phyloP scores from a whole-genome alignment of 345 rosid species.

The Physaria fendleri region DNA sequence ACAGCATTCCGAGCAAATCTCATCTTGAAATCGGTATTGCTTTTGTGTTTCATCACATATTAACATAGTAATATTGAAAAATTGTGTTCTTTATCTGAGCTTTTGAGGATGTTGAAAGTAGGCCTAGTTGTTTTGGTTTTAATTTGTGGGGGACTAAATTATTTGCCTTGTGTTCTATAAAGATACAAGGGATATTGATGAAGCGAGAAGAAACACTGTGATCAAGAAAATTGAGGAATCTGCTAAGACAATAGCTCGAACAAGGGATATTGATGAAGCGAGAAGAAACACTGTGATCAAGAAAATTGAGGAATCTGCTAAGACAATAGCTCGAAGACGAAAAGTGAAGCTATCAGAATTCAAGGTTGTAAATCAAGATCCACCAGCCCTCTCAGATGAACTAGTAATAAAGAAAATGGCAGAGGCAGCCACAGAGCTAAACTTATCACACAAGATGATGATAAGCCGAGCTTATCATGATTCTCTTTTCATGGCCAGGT shows the following conservation, averaged over 20 bases:
- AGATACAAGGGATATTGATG: conserved; percentile 89
- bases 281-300: conserved; percentile 72
- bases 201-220: conserved; percentile 63
- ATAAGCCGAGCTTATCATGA: conserved; percentile 97
- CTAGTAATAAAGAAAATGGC: conserved; percentile 57
- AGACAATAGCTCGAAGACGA: conserved; percentile 60
- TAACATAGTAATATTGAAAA: conserved; percentile 1
- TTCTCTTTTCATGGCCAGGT: conserved; percentile 97
- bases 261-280: conserved; percentile 79
- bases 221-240: conserved; percentile 72
- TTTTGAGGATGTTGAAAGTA: not conserved
- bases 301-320: conserved; percentile 68
- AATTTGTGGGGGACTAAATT: not conserved
- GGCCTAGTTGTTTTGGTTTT: not conserved
- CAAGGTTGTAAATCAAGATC: conserved; percentile 88
- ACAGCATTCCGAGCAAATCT: conserved; percentile 95
- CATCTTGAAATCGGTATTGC: conserved; percentile 80
- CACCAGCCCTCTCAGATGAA: conserved; percentile 75
- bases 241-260: conserved; percentile 59
- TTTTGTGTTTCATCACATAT: not conserved
- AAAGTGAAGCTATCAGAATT: conserved; percentile 62
- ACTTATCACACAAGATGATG: conserved; percentile 71
- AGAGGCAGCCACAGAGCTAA: conserved; percentile 60
- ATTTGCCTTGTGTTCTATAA: not conserved
- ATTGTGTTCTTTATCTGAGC: not conserved